These are phyloP conservation scores for Parastagonospora avenae DNA, from an alignment of 2,329 filamentous ascomycete genomes.

Conservation along the genomic window DNA sequence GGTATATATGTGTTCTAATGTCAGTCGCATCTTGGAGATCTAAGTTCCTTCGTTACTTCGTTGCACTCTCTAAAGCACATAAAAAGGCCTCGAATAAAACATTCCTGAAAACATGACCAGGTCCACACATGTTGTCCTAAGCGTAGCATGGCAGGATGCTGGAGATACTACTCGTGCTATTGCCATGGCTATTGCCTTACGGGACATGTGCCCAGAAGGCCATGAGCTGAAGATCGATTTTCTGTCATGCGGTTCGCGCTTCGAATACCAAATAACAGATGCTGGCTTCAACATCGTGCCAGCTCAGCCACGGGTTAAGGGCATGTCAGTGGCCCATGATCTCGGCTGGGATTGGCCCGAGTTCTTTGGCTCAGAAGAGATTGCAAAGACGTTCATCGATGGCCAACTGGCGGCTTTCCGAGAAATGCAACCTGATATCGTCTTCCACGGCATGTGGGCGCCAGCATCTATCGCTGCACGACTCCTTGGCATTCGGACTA, in stretches of 20 bases:
- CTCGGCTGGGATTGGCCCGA: constrained; percentile 43
- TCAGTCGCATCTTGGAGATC: too few species aligned
- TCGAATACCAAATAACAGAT: constrained; percentile 38
- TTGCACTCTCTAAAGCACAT: not conserved
- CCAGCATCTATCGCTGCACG: constrained; percentile 39
- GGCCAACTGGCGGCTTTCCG: constrained; percentile 37
- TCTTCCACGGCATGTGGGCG: constrained; percentile 44
- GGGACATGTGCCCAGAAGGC: constrained; percentile 33
- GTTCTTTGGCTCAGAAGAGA: constrained; percentile 40
- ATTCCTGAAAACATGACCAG: constrained; percentile 15
- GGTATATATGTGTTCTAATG: too few species aligned
- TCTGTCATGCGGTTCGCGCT: constrained; percentile 36
- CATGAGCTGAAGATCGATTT: constrained; percentile 36
- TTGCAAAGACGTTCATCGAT: constrained; percentile 38
- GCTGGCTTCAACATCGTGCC: constrained; percentile 40
- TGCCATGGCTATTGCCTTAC: constrained; percentile 33
- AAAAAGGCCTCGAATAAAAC: not conserved
- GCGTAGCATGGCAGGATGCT: constrained; percentile 41
- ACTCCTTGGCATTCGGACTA: constrained; percentile 36
- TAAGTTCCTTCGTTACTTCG: too few species aligned
- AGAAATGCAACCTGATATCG: constrained; percentile 37
- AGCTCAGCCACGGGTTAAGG: constrained; percentile 36
- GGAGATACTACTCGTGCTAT: constrained; percentile 41
- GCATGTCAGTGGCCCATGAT: constrained; percentile 38
- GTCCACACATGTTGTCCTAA: constrained; percentile 33